phyloP scores from a whole-genome alignment of 2,329 filamentous ascomycete species.

The Epichloe typhina region DNA sequence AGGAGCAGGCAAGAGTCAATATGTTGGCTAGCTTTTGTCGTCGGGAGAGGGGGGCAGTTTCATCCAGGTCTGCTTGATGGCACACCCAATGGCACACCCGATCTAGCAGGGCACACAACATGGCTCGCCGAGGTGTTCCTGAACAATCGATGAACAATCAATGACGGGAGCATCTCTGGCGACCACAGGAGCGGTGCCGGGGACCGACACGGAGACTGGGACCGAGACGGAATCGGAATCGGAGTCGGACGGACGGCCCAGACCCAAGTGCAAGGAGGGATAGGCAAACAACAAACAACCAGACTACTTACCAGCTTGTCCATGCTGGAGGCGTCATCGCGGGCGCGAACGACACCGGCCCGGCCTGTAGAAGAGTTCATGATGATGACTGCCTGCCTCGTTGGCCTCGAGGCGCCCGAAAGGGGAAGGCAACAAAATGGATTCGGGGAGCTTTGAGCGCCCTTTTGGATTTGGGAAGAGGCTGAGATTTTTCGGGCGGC shows the following conservation, averaged over 20 bases:
- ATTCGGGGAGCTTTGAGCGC: background rate
- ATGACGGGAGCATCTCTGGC: background rate
- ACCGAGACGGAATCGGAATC: too few relatives aligned
- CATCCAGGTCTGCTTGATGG: background rate
- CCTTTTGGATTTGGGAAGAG: conserved; percentile 1
- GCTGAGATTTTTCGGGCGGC: conserved; percentile 6
- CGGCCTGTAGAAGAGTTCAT: conserved; percentile 36
- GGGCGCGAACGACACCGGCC: conserved; percentile 43
- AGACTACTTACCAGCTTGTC: conserved; percentile 44
- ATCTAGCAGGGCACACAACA: background rate
- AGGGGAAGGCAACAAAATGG: conserved; percentile 7
- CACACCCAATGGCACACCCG: background rate
- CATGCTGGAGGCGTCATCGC: conserved; percentile 38
- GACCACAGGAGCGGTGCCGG: background rate
- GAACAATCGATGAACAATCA: background rate
- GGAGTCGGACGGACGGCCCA: background rate
- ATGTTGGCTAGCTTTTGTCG: background rate
- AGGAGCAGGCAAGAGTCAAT: background rate
- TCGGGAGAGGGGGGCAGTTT: background rate
- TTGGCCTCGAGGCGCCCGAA: conserved; percentile 6
- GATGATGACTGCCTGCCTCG: conserved; percentile 11
- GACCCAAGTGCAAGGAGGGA: conserved; percentile 4
- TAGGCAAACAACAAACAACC: background rate
- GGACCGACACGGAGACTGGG: background rate
- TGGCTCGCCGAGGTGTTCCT: background rate